phyloP scores from a whole-genome alignment of 2,329 filamentous ascomycete genomes.

The Aspergillus oerlinghausenensis region DNA sequence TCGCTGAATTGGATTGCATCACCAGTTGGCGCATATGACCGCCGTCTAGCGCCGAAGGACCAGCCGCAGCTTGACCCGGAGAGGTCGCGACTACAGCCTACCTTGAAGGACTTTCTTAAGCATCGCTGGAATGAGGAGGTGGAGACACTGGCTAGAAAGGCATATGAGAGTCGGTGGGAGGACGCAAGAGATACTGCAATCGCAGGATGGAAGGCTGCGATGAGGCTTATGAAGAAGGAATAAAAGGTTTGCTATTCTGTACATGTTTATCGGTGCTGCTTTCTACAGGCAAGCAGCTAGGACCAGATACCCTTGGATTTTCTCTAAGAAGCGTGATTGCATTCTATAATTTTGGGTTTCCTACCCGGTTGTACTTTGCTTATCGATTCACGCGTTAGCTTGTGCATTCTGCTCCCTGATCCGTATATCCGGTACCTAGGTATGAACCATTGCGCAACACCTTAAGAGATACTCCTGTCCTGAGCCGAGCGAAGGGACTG shows the following conservation, averaged over 20 bases:
- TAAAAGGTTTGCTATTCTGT: conserved; percentile 14
- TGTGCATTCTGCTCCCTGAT: not conserved
- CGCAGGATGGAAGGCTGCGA: conserved; percentile 51
- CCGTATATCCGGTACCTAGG: not conserved
- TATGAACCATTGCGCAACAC: not conserved
- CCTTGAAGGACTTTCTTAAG: conserved; percentile 64
- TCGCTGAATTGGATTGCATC: conserved; percentile 38
- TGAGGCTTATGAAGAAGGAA: conserved; percentile 29
- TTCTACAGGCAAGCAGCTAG: not conserved
- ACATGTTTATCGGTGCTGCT: conserved; percentile 2
- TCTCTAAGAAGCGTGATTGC: not conserved
- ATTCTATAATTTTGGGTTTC: not conserved
- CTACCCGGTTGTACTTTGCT: not conserved
- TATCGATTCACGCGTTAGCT: not conserved
- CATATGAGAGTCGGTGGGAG: conserved; percentile 63
- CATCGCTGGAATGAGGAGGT: conserved; percentile 75
- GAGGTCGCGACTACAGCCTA: conserved; percentile 27
- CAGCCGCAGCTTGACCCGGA: not conserved
- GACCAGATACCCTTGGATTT: conserved; percentile 1
- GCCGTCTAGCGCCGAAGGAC: conserved; percentile 20
- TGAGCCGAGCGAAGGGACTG: not conserved
- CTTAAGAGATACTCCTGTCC: not conserved
- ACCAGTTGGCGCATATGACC: conserved; percentile 33
- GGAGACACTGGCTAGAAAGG: conserved; percentile 60
- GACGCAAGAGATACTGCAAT: conserved; percentile 45